Evolutionary conservation across 2,329 filamentous ascomycete species (phyloP), one percentile per base, ranked within the genome.

Genomic region (Lachnellula occidentalis): DNA sequence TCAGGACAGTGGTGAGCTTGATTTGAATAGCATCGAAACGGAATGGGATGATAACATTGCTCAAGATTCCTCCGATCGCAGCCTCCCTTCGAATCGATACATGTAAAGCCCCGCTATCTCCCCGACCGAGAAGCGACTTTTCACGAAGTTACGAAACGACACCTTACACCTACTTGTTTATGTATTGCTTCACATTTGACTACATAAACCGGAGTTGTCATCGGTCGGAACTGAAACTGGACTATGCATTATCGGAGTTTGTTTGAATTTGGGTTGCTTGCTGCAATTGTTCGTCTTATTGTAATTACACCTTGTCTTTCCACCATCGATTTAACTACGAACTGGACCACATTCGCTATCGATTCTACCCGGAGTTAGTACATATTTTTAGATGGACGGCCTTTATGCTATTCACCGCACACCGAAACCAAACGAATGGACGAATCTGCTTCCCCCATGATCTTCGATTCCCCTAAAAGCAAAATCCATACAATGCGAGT

Each of bases 1-100:
- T 60, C 77, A 82, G 56, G 78, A 80, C 53, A 86, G 82, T 68
- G 64, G 61, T 64, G 82, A 70, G 78, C 58, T 62, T 64, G 64
- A 65, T 50, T 51, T 57, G 45, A 58, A 58, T 49, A 55, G 48
- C 45, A 55, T 58, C 50, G 56, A 63, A 31, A 57, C 50, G 48
- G 58, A 54, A 45, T 66, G 60, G 60, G 61, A 65, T 62, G 60
- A 66, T 65, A 66, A 67, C 60, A 59, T 49, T 54, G 54, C 50
- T 39, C 53, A 64, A 66, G 65, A 66, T 63, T 64, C 66, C 51
- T 66, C 64, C 50, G 67, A 69, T 57, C 65, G 66, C 61, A 68
- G 59, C 56, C 56, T 50, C 45, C 58, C 53, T 34, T 39, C 55
- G 17, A 58, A 54, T 52, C 61, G 64, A 61, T 66, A 61, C 58